These are phyloP conservation scores for Wickerhamomyces sydowiorum DNA, from an alignment of 805 yeast species.

Conservation along the genomic window DNA sequence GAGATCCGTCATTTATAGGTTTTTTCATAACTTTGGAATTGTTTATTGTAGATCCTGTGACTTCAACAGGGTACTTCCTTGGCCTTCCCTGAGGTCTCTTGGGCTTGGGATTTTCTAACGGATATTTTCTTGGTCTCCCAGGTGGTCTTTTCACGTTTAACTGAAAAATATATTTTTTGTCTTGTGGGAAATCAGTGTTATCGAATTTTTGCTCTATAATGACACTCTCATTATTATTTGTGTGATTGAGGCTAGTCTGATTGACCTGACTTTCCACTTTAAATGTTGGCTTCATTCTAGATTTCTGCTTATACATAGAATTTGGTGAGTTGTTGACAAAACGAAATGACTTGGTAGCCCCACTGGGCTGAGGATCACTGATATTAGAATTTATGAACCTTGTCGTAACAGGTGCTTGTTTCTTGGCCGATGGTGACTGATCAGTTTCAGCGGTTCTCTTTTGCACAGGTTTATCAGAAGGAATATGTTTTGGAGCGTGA, in stretches of 20 bases:
- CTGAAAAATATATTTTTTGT: slow-evolving; percentile 16
- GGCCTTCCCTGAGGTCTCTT: slow-evolving; percentile 26
- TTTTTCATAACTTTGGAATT: not conserved
- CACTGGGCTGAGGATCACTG: not conserved
- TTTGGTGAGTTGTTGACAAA: slow-evolving; percentile 21
- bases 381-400: not conserved
- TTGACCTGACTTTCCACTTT: slow-evolving; percentile 11
- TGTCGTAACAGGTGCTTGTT: not conserved
- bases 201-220: slow-evolving; percentile 19
- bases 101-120: slow-evolving; percentile 37
- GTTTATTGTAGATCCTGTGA: not conserved
- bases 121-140: slow-evolving; percentile 47
- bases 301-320: slow-evolving; percentile 12
- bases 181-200: slow-evolving; percentile 2
- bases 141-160: slow-evolving; percentile 31
- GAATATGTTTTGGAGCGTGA: no score
- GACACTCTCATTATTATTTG: slow-evolving; percentile 6
- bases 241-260: not conserved
- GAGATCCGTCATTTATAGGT: not conserved
- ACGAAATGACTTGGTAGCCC: slow-evolving; percentile 9
- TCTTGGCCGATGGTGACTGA: no score
- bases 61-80: slow-evolving; percentile 18
- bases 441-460: not conserved
- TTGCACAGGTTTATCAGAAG: not conserved
- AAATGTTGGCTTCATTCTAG: slow-evolving; percentile 20